Evolutionary conservation across 495 filamentous ascomycete species (phyloP), one percentile per base, ranked within the genome.

Genomic region (Aspergillus homomorphus): DNA sequence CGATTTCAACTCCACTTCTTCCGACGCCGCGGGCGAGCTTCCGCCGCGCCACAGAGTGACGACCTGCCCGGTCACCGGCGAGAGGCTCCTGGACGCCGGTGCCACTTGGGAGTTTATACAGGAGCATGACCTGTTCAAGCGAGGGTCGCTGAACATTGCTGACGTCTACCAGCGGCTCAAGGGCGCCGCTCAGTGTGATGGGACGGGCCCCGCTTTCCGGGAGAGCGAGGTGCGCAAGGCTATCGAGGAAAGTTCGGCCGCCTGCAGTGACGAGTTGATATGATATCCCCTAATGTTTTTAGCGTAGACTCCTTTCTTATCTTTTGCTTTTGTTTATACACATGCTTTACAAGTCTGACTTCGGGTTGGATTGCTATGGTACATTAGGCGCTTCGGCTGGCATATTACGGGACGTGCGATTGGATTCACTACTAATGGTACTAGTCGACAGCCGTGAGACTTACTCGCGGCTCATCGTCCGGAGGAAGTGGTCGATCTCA

Each of bases 71-170:
- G 74, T 80, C 38, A 88, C 79, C 3, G 89, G 89, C n/a, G 87
- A 93, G 71, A 80, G 83, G 20, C 76, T 96, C 41, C 78, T 96
- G 5, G 89, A 88, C 30, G 86, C 90, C 1, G 84, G 86, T 33
- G 89, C 89, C 0, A 89, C 92, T 3, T 97, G 94, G 93, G 93
- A 97, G 65, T 74, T 92, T 18, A 95, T 98, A 51, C 89, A 96
- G 69, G 78, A 71, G 21, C 91, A 97, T 73, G 85, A 89, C 20
- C 70, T 94, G 22, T 96, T 87, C 65, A 85, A 88, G 67, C 77
- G 80, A 26, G 94, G 93, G 0, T 74, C 88, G n/a, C 89, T 97
- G 19, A 90, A 98, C 71, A 84, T 98, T 43, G 87, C 76, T 43
- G 80, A 86, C 65, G 87, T 98, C 42, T 87, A 83, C 61, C 87